Percentiles rank a stretch among this genome's conserved stretches.
phyloP scores from a whole-genome alignment of 176 grass and related monocot species.

The Raddia distichophylla region DNA sequence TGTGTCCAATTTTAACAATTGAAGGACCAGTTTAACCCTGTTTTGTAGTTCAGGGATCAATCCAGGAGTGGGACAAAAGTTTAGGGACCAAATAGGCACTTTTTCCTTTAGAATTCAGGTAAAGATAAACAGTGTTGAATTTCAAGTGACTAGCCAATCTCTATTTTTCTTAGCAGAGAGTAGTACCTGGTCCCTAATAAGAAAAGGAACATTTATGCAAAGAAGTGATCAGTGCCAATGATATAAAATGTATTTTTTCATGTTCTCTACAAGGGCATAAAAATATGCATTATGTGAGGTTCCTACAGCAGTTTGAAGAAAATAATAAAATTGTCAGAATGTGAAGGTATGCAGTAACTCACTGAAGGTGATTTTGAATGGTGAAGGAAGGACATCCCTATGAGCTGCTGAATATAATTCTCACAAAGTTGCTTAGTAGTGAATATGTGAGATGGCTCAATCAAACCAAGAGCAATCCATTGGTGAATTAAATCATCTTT shows the following conservation, averaged over 20 bases:
- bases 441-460: background rate
- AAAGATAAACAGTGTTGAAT: too few relatives aligned
- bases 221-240: too few relatives aligned
- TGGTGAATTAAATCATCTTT: slow-evolving; percentile 26
- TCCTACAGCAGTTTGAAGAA: background rate
- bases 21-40: too few relatives aligned
- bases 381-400: background rate
- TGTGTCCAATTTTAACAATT: too few relatives aligned
- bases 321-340: background rate
- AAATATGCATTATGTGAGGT: background rate
- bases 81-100: too few relatives aligned
- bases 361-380: background rate
- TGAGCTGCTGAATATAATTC: background rate
- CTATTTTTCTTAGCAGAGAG: too few relatives aligned
- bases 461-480: background rate
- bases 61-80: too few relatives aligned
- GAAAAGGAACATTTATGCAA: background rate
- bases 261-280: too few relatives aligned
- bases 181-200: background rate
- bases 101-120: too few relatives aligned
- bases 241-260: too few relatives aligned
- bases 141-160: too few relatives aligned
- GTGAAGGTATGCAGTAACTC: background rate
- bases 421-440: background rate
- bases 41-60: too few relatives aligned